A percentile compares a stretch with the other conserved stretches of the same genome.
phyloP scores from a whole-genome alignment of 2,329 filamentous ascomycete genomes.

The Aspergillus sp. region DNA sequence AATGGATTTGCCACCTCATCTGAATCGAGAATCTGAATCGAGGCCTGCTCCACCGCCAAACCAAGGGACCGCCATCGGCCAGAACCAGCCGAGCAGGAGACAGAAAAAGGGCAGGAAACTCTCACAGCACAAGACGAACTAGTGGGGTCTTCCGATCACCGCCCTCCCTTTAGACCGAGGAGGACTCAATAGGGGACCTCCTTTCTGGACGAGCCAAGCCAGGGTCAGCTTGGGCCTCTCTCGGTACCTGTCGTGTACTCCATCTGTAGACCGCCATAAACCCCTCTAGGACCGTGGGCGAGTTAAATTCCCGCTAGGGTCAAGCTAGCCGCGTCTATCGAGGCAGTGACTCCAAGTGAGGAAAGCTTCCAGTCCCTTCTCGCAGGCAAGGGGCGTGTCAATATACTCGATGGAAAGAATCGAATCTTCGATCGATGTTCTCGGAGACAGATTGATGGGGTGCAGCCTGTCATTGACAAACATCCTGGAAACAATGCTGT shows the following conservation, averaged over 20 bases:
- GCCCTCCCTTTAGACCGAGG: neutral
- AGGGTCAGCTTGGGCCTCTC: no score
- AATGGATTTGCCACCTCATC: no score
- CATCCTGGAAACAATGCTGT: neutral
- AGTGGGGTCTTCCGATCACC: slow-evolving; percentile 1
- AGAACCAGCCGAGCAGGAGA: neutral
- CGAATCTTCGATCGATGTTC: neutral
- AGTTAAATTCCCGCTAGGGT: no score
- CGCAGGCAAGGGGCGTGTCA: no score
- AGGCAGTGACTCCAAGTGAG: no score
- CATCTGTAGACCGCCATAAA: no score
- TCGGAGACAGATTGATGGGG: neutral
- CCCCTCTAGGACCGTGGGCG: no score
- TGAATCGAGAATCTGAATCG: neutral
- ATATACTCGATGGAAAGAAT: no score
- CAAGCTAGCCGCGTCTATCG: no score
- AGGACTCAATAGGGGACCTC: neutral
- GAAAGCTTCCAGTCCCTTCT: no score
- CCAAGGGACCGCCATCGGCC: slow-evolving; percentile 6
- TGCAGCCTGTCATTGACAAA: neutral
- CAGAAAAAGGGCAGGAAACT: neutral
- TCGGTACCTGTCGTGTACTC: no score
- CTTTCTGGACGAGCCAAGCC: neutral
- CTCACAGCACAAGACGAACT: slow-evolving; percentile 2
- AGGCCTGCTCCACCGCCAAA: slow-evolving; percentile 2